Evolutionary conservation across 805 yeast species (phyloP), one percentile per base, ranked within the genome.

Genomic region (Nakazawaea sp.): DNA sequence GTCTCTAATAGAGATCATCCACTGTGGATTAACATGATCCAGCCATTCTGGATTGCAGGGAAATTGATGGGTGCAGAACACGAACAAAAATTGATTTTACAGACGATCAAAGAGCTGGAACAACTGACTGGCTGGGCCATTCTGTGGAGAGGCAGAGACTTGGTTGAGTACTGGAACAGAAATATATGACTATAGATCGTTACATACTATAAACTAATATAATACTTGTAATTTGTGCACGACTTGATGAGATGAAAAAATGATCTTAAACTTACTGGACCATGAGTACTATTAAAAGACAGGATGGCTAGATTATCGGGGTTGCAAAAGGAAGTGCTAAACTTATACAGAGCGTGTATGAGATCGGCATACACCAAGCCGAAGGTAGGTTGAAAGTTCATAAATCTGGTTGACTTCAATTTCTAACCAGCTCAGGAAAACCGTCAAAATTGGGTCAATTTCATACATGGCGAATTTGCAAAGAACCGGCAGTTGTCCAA

Each of bases 401-500:
- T 21, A 17, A 21, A 10, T 17, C 10, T 6, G 12, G n/a, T 15
- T 15, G 18, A 25, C 11, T 24, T 18, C n/a, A 18, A 10, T 15
- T 11, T 12, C 19, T 15, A 10, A 18, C 20, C 18, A 19, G 18
- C 16, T 27, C 35, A 58, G 59, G 56, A 56, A 18, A 53, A 51
- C 23, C 47, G 56, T 24, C 29, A 36, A 3, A 53, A 61, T 38
- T 61, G 66, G 66, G 32, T 48, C 5, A 38, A 32, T 10, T 61
- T 50, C 30, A 47, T 60, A 6, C 66, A 59, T 45, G 34, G 43
- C n/a, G 90, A 86, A 52, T 90, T 89, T 55, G 61, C 51, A 12
- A 75, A 76, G 47, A 65, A 78, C 53, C 61, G 65, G 34, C 48
- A 55, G 21, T 58, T 89, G 9, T 75, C 82, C 26, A 79, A 82